Evolutionary conservation across 2,329 filamentous ascomycete species (phyloP).

Genomic region (Curvularia verruculosa): DNA sequence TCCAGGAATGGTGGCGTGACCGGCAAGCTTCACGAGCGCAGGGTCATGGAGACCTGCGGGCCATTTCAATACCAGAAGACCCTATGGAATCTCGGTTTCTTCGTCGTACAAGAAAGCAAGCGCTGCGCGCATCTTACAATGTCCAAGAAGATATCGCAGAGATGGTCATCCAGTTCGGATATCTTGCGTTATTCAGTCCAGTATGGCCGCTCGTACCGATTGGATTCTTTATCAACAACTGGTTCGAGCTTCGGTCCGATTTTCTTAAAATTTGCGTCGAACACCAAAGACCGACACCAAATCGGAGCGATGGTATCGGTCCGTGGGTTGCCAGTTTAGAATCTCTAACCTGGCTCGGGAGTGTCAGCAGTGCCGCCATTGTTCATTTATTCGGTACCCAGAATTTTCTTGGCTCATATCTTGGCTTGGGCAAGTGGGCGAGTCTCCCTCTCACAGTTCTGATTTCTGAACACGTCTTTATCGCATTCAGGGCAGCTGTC

Average conservation of each 20-base stretch:
- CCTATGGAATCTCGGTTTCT: slow-evolving; percentile 41
- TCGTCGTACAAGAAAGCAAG: slow-evolving; percentile 37
- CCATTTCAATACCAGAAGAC: slow-evolving; percentile 27
- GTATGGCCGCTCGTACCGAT: slow-evolving; percentile 46
- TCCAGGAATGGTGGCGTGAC: slow-evolving; percentile 40
- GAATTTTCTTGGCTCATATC: slow-evolving; percentile 17
- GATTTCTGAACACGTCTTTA: slow-evolving; percentile 43
- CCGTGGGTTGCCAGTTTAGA: slow-evolving; percentile 44
- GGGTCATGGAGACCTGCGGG: neutral
- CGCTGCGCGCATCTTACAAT: slow-evolving; percentile 38
- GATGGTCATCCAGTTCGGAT: slow-evolving; percentile 47
- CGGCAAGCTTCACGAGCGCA: slow-evolving; percentile 22
- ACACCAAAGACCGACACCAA: slow-evolving; percentile 36
- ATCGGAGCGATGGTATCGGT: slow-evolving; percentile 41
- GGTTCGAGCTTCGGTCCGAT: slow-evolving; percentile 45
- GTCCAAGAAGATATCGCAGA: slow-evolving; percentile 45
- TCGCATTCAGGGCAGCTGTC: slow-evolving; percentile 37
- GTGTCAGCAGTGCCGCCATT: slow-evolving; percentile 41
- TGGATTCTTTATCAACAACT: slow-evolving; percentile 47
- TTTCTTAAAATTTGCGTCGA: slow-evolving; percentile 45
- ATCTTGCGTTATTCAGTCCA: slow-evolving; percentile 43
- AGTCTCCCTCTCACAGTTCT: slow-evolving; percentile 41
- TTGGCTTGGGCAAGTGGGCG: slow-evolving; percentile 34
- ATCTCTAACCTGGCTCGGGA: slow-evolving; percentile 43
- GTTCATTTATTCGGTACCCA: slow-evolving; percentile 41